phyloP scores from a whole-genome alignment of 2,329 filamentous ascomycete species.

The Aureobasidium vineae region DNA sequence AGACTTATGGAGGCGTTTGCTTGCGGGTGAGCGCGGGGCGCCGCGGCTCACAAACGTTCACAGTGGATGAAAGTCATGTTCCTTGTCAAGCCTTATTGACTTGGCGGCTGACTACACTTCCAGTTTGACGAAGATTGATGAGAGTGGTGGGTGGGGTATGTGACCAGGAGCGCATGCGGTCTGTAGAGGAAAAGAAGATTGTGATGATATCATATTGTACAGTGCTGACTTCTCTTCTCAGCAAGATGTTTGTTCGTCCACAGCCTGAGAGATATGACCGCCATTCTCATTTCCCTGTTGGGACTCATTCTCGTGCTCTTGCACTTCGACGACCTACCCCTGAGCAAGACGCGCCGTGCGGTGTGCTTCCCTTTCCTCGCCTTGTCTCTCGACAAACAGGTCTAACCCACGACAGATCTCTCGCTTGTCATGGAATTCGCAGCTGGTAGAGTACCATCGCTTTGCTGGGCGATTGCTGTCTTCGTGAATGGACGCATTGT shows the following conservation, averaged over 20 bases:
- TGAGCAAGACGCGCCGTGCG: neutral
- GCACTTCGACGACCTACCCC: neutral
- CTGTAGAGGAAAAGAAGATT: too few relatives aligned
- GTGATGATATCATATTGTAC: neutral
- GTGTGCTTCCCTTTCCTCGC: neutral
- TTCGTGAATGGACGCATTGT: neutral
- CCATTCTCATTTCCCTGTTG: neutral
- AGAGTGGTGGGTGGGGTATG: neutral
- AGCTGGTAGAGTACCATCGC: neutral
- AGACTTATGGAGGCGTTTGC: neutral
- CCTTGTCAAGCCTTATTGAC: constrained; percentile 6
- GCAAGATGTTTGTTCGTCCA: too few relatives aligned
- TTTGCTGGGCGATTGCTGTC: neutral
- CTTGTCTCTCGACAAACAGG: neutral
- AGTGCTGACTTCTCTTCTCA: neutral
- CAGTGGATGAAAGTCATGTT: neutral
- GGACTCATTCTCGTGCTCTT: neutral
- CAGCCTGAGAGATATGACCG: too few relatives aligned
- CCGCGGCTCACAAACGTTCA: neutral
- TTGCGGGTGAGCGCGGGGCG: constrained; percentile 4
- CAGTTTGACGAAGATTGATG: neutral
- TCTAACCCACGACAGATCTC: neutral
- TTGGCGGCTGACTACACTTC: constrained; percentile 6
- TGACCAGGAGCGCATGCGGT: neutral
- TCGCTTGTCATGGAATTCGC: neutral